These are phyloP conservation scores for Cutaneotrichosporon daszewskae DNA, from an alignment of 1,284 basidiomycete species.

Conservation along the genomic window DNA sequence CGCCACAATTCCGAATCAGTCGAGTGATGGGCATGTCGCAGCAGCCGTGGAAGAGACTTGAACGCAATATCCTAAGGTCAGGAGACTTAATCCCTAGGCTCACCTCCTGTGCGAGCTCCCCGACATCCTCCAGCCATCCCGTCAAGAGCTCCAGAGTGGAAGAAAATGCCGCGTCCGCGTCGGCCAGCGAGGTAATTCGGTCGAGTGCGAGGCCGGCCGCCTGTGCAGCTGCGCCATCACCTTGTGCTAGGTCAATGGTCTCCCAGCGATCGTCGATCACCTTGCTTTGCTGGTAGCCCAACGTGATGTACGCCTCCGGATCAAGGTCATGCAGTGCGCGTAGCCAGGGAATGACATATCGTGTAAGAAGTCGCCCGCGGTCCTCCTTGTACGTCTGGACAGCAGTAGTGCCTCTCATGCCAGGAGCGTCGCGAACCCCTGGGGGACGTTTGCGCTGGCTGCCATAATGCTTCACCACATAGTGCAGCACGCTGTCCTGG, in stretches of 20 bases:
- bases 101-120: slow-evolving; percentile 23
- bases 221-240: slow-evolving; percentile 11
- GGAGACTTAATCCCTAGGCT: not conserved
- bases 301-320: slow-evolving; percentile 46
- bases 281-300: slow-evolving; percentile 36
- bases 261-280: slow-evolving; percentile 13
- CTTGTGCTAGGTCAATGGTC: slow-evolving; percentile 8
- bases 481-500: slow-evolving; percentile 31
- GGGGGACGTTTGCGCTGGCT: slow-evolving; percentile 51
- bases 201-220: slow-evolving; percentile 31
- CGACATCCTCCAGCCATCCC: slow-evolving; percentile 57
- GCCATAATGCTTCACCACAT: slow-evolving; percentile 33
- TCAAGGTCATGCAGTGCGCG: slow-evolving; percentile 59
- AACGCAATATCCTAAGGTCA: slow-evolving; percentile 32
- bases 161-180: slow-evolving; percentile 54
- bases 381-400: slow-evolving; percentile 53
- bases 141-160: slow-evolving; percentile 60
- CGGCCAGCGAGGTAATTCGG: slow-evolving; percentile 25
- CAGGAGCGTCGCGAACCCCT: slow-evolving; percentile 59
- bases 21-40: slow-evolving; percentile 42
- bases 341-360: slow-evolving; percentile 61
- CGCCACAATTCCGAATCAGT: slow-evolving; percentile 53
- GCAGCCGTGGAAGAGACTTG: slow-evolving; percentile 56
- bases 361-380: slow-evolving; percentile 57
- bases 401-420: slow-evolving; percentile 50